Conservation (phyloP, 768 basidiomycete genomes). For the Pleurotus salmoneostramineus region DNA sequence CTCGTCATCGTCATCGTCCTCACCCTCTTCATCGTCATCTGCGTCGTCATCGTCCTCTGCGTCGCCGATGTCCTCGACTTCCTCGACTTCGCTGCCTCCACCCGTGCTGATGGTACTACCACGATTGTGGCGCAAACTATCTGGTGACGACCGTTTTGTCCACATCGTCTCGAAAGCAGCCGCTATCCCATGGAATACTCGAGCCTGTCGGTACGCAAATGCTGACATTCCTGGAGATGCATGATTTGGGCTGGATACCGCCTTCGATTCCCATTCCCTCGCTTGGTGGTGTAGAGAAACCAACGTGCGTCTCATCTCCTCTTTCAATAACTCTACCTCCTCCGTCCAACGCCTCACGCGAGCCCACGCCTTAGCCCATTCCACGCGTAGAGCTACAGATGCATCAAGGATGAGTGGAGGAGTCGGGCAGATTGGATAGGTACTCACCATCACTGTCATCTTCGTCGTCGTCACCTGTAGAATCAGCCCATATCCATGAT, state of each 20-base stretch:
- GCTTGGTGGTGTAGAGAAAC: slow-evolving; percentile 10
- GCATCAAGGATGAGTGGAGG: neutral
- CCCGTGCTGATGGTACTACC: neutral
- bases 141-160: neutral
- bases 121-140: neutral
- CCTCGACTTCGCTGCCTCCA: neutral
- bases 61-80: neutral
- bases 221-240: neutral
- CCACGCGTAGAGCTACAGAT: slow-evolving; percentile 14
- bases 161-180: neutral
- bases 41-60: no score
- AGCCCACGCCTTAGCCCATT: slow-evolving; percentile 16
- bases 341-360: slow-evolving; percentile 14
- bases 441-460: neutral
- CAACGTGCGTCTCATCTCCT: slow-evolving; percentile 21
- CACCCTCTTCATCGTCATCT: no score
- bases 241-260: neutral
- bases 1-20: no score
- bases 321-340: slow-evolving; percentile 15
- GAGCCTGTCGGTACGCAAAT: slow-evolving; percentile 2
- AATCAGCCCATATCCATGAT: slow-evolving; percentile 20
- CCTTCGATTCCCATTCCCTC: neutral
- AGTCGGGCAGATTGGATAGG: neutral
- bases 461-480: neutral
- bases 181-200: neutral